Evolutionary conservation across 306 rosid species (phyloP), one percentile per base, ranked within the genome.

Genomic region (Cucumis melo): DNA sequence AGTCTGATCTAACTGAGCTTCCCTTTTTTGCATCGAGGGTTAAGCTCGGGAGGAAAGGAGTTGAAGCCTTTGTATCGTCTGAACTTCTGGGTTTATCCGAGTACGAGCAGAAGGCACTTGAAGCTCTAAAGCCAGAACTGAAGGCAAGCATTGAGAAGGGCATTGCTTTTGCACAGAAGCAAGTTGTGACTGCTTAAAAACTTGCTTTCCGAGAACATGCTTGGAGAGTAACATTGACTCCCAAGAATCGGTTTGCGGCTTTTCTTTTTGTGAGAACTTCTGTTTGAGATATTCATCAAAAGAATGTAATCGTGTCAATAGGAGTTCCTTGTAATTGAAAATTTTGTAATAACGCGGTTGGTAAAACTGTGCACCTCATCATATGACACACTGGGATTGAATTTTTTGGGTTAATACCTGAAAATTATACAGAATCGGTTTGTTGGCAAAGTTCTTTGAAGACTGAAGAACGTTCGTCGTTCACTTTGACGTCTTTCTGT

Each of bases 131-230:
- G 89, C 88, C 95, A 46, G 98, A 94, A 83, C 92, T 94, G 70
- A 90, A 87, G 83, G 85, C 89, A 78, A 94, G 98, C 91, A 94
- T 91, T n/a, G 98, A 94, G 58, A 94, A 94, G 88, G 98, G 98
- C 48, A 72, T 91, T 81, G 86, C 80, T 46, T 94, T 94, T 86
- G 88, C 98, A 77, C 87, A 86, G 78, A 91, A 88, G 85, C 94
- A 90, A 85, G 7, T 88, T 20, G 90, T 86, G 73, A 50, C 88
- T 29, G 91, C 91, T 36, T 91, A 87, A 77, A 39, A 20, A 10
- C 27, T 20, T 66, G 27, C 10, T 39, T n/a, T n/a, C 19, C 39
- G 17, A 11, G 17, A 66, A 41, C 55, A 21, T 42, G 55, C 55
- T 68, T 21, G 74, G 74, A 21, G 55, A 73, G 61, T 51, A 50